phyloP scores from a whole-genome alignment of 2,329 filamentous ascomycete genomes.

The Daldinia sp. region DNA sequence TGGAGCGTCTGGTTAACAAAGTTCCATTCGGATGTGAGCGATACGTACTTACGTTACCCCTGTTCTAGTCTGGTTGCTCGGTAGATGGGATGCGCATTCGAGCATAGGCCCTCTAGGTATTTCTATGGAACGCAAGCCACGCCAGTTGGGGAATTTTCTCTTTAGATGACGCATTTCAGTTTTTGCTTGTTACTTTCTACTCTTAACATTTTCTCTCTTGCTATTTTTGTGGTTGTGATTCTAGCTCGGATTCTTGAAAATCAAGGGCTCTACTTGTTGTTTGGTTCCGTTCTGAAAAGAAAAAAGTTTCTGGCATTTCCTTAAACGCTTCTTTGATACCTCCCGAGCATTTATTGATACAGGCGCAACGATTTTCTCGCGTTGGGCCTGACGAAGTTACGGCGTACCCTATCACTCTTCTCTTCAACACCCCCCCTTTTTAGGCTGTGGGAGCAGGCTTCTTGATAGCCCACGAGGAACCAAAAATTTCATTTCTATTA shows the following conservation, averaged over 20 bases:
- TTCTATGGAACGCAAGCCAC: conserved; percentile 25
- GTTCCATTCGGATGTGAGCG: conserved; percentile 16
- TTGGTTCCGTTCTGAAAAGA: conserved; percentile 41
- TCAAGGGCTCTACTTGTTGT: conserved; percentile 35
- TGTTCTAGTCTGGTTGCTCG: conserved; percentile 24
- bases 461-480: conserved; percentile 29
- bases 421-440: conserved; percentile 17
- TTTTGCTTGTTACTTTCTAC: conserved; percentile 39
- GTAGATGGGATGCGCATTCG: conserved; percentile 16
- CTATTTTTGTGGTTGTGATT: conserved; percentile 40
- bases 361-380: conserved; percentile 40
- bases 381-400: conserved; percentile 44
- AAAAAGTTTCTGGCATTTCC: conserved; percentile 45
- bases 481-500: conserved; percentile 17
- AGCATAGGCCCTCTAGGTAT: conserved; percentile 14
- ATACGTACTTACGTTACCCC: conserved; percentile 16
- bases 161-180: conserved; percentile 36
- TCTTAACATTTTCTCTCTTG: conserved; percentile 39
- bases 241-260: conserved; percentile 36
- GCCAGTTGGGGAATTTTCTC: conserved; percentile 20
- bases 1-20: conserved; percentile 27
- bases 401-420: conserved; percentile 15
- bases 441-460: conserved; percentile 34
- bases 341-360: conserved; percentile 46
- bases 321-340: conserved; percentile 48